Base-by-base conservation (phyloP, 345 rosid genomes). In the Excoecaria agallocha region DNA sequence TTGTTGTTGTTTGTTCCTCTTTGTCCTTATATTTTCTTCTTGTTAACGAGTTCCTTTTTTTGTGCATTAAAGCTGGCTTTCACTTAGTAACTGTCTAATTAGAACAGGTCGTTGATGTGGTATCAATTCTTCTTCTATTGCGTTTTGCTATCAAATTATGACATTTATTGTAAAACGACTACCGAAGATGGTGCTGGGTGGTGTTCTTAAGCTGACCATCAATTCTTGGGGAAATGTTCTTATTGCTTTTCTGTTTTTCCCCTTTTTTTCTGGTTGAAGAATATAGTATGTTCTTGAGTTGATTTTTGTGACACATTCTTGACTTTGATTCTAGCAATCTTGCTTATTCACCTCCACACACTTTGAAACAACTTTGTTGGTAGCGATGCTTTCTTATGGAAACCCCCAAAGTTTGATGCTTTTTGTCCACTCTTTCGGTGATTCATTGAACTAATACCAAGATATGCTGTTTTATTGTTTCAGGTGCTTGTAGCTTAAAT, bases 341-440 rank as follows among this genome's bases (percentile, higher is more conserved):
- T 30, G 52, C 51, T 20, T 49, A 41, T 58, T 66, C 65, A 38
- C 37, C 55, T 46, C 73, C 63, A 73, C 37, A 60, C 63, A 73
- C 30, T 65, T 69, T 70, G 74, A 58, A 84, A 62, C 82, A 82
- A 70, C 74, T 77, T 81, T 66, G 70, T 84, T 76, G 84, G 79
- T 71, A 83, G 81, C 80, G 80, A 81, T 87, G 81, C 70, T 66
- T 80, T 77, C 68, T 30, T 79, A 69, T 63, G 58, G 68, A 83
- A 84, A 85, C 71, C 81, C 80, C 76, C 75, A 77, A 81, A 76
- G 70, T 48, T 77, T 83, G 85, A 81, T 83, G 82, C 82, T 76
- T 82, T 62, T 63, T 89, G 88, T 84, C 88, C 82, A 70, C 82
- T 82, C 70, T 72, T 78, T 84, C 55, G 86, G 85, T 84, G 72